Conservation (phyloP, 2,329 filamentous ascomycete species). For the Pseudogymnoascus sp. region DNA sequence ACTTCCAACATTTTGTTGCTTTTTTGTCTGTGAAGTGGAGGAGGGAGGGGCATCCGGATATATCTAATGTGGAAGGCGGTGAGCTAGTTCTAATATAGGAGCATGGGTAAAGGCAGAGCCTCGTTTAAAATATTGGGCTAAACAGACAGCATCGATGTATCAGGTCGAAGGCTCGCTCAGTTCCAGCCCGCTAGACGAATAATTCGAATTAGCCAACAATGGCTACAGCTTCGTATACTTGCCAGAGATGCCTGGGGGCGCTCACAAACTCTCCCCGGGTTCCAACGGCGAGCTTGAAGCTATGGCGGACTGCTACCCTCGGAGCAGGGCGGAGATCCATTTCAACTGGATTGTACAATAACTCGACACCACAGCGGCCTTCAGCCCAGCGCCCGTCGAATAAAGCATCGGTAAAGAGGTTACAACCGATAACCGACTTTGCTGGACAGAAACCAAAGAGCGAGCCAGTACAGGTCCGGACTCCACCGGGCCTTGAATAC, state of each 20-base stretch:
- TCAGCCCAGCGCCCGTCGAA: constrained; percentile 12
- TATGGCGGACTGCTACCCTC: constrained; percentile 13
- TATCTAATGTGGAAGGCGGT: constrained; percentile 6
- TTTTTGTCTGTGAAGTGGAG: background rate
- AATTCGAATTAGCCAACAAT: constrained; percentile 3
- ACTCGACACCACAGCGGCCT: constrained; percentile 11
- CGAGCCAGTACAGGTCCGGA: constrained; percentile 19
- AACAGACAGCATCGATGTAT: background rate
- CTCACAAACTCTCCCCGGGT: constrained; percentile 18
- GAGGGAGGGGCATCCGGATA: background rate
- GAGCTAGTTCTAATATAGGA: constrained; percentile 5
- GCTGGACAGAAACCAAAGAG: constrained; percentile 21
- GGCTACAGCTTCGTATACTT: constrained; percentile 23
- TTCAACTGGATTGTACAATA: constrained; percentile 16
- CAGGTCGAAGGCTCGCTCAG: background rate
- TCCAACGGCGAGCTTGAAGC: constrained; percentile 12
- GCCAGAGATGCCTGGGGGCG: constrained; percentile 24
- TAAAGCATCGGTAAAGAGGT: constrained; percentile 16
- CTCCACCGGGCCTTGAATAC: constrained; percentile 17
- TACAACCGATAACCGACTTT: constrained; percentile 17
- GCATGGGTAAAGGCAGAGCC: background rate
- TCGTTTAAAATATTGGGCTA: constrained; percentile 7
- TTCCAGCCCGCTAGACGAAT: background rate
- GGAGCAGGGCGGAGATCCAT: constrained; percentile 17
- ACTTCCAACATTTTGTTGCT: constrained; percentile 3